Conservation (phyloP, 768 basidiomycete species). For the Boletales sp. region DNA sequence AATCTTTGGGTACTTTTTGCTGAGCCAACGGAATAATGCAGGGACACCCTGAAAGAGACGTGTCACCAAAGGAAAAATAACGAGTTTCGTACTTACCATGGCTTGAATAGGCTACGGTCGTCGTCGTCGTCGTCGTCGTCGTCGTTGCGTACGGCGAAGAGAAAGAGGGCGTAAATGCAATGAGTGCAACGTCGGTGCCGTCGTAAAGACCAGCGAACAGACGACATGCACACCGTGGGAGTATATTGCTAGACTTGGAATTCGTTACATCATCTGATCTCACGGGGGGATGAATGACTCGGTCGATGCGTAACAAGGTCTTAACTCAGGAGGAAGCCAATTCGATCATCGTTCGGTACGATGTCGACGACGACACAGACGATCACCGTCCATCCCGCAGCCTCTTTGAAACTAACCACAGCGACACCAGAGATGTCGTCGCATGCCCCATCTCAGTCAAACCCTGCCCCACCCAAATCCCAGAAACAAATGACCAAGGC, state of each 20-base stretch:
- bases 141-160: too few species aligned
- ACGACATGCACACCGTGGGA: background rate
- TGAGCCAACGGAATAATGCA: constrained; percentile 96
- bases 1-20: constrained; percentile 98
- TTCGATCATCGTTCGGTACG: background rate
- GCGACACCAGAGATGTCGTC: constrained; percentile 3
- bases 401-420: constrained; percentile 19
- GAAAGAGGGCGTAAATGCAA: too few species aligned
- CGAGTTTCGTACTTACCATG: constrained; percentile 19
- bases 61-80: constrained; percentile 4
- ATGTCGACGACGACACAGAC: constrained; percentile 27
- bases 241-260: constrained; percentile 7
- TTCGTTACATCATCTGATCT: constrained; percentile 16
- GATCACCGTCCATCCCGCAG: constrained; percentile 1
- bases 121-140: background rate
- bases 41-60: constrained; percentile 79
- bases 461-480: constrained; percentile 31
- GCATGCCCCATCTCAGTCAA: constrained; percentile 3
- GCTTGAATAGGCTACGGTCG: background rate
- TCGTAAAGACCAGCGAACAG: background rate
- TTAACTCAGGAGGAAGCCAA: background rate
- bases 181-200: too few species aligned
- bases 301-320: too few species aligned
- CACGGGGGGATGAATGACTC: constrained; percentile 10
- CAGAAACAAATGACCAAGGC: constrained; percentile 80